Evolutionary conservation across 1,284 basidiomycete genomes (phyloP).

Genomic region (Lignosus rhinocerotis): DNA sequence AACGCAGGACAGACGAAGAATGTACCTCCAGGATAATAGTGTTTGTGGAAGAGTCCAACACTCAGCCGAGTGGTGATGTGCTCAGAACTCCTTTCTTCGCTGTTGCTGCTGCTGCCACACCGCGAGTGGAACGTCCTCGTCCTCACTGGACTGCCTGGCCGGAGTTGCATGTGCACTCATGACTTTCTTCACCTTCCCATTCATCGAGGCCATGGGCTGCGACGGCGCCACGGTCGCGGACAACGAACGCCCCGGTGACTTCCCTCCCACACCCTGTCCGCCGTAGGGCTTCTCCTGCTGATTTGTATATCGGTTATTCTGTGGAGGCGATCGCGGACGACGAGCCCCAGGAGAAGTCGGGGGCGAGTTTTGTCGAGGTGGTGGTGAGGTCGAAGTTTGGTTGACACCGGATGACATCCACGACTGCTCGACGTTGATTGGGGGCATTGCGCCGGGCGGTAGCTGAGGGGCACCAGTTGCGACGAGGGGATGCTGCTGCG

Average conservation of each 20-base stretch:
- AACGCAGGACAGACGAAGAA: neutral
- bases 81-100: slow-evolving; percentile 39
- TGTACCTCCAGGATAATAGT: neutral
- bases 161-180: slow-evolving; percentile 62
- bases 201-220: slow-evolving; percentile 40
- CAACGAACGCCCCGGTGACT: slow-evolving; percentile 57
- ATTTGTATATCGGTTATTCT: slow-evolving; percentile 40
- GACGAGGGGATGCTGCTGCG: slow-evolving; percentile 33
- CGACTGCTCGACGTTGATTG: slow-evolving; percentile 36
- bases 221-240: slow-evolving; percentile 61
- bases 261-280: slow-evolving; percentile 28
- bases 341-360: slow-evolving; percentile 24
- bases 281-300: slow-evolving; percentile 33
- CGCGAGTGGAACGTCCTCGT: slow-evolving; percentile 76
- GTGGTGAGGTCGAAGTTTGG: slow-evolving; percentile 35
- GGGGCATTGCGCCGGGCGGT: slow-evolving; percentile 65
- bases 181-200: slow-evolving; percentile 64
- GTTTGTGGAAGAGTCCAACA: neutral
- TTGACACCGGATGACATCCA: slow-evolving; percentile 28
- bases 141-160: slow-evolving; percentile 49
- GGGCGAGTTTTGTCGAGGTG: slow-evolving; percentile 38
- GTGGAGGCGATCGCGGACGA: slow-evolving; percentile 41
- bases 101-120: slow-evolving; percentile 76
- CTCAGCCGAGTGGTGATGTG: neutral
- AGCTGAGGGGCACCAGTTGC: slow-evolving; percentile 36